phyloP scores from a whole-genome alignment of 164 flowering plant genomes.

The Euptelea pleiosperma region DNA sequence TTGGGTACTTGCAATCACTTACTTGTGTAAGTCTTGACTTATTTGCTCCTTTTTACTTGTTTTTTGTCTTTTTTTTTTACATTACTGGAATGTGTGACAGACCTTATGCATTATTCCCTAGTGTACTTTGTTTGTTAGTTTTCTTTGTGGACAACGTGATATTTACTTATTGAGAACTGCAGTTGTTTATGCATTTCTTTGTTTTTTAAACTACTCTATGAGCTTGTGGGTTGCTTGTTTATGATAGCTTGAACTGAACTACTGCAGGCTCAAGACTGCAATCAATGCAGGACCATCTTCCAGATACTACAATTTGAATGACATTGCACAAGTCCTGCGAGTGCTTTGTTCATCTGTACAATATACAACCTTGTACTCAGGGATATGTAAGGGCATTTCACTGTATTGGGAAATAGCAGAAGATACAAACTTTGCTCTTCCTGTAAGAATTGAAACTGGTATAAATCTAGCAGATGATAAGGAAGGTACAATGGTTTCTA shows the following conservation, averaged over 20 bases:
- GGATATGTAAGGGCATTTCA: constrained; percentile 56
- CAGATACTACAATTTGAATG: constrained; percentile 66
- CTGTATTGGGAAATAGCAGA: constrained; percentile 65
- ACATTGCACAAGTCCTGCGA: constrained; percentile 55
- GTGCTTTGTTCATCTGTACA: constrained; percentile 47
- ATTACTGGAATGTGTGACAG: no score
- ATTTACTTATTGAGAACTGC: no score
- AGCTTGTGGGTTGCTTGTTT: constrained; percentile 2
- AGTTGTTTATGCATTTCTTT: no score
- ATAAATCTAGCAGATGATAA: constrained; percentile 12
- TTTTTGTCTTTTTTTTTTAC: background rate
- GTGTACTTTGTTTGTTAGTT: no score
- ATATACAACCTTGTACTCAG: constrained; percentile 42
- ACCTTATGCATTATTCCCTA: no score
- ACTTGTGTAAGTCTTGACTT: constrained; percentile 72
- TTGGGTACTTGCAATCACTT: constrained; percentile 83
- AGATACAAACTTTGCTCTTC: constrained; percentile 18
- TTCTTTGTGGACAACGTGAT: no score
- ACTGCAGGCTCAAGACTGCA: constrained; percentile 61
- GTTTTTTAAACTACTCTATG: background rate
- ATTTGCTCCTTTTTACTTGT: background rate
- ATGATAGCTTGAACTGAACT: constrained; percentile 7
- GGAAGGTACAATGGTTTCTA: constrained; percentile 1
- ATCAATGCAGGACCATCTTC: constrained; percentile 27
- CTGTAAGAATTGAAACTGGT: constrained; percentile 19